Conservation (phyloP, 306 rosid genomes). For the Malus orientalis region DNA sequence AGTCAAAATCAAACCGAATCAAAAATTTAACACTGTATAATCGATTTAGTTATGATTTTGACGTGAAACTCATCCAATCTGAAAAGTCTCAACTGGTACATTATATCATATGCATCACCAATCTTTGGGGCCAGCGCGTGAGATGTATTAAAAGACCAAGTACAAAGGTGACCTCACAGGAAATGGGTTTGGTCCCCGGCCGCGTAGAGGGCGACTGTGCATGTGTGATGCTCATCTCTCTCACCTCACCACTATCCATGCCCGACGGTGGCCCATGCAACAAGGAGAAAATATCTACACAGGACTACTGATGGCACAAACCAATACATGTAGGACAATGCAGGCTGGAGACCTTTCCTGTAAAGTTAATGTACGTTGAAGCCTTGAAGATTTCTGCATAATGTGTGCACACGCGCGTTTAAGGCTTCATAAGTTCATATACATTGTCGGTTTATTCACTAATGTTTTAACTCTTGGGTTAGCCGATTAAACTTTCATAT, state of each 20-base stretch:
- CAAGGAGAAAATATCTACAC: not conserved
- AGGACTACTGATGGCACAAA: not conserved
- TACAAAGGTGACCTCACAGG: conserved; percentile 1
- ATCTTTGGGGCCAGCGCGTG: conserved; percentile 13
- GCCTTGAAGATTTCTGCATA: not conserved
- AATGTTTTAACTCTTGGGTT: too few species aligned
- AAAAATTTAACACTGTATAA: too few species aligned
- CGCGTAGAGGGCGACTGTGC: conserved; percentile 12
- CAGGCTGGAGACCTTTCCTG: not conserved
- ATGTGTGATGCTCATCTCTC: conserved; percentile 10
- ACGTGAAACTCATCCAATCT: too few species aligned
- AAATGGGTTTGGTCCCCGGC: conserved; percentile 1
- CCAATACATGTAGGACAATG: not conserved
- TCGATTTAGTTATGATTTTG: too few species aligned
- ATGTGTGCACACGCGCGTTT: not conserved
- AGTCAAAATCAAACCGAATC: not conserved
- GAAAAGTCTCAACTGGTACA: not conserved
- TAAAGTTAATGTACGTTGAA: not conserved
- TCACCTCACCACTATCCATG: not conserved
- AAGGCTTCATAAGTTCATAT: not conserved
- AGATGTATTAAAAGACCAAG: not conserved
- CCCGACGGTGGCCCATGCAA: not conserved
- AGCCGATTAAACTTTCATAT: too few species aligned
- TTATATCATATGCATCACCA: not conserved
- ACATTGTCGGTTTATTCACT: too few species aligned